phyloP scores from a whole-genome alignment of 768 basidiomycete genomes.

The Postia placenta region DNA sequence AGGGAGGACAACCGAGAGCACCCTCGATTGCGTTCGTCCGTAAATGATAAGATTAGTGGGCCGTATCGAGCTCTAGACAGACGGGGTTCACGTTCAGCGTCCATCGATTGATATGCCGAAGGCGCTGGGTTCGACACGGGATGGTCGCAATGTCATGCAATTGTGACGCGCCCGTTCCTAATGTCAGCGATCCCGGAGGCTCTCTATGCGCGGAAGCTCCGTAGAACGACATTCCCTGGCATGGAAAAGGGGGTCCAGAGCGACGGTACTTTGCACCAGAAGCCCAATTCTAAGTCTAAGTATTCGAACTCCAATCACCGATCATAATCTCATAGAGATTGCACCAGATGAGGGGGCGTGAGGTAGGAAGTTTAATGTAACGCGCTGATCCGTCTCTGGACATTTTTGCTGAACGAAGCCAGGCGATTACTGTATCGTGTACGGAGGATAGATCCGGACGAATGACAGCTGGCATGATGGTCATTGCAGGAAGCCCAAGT shows the following conservation, averaged over 20 bases:
- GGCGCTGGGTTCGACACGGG: too few species aligned
- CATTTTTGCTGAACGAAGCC: too few species aligned
- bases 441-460: not conserved
- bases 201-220: not conserved
- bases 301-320: constrained; percentile 14
- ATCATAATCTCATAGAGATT: constrained; percentile 19
- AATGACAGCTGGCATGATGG: too few species aligned
- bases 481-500: too few species aligned
- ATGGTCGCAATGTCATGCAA: too few species aligned
- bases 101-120: not conserved
- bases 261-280: constrained; percentile 10
- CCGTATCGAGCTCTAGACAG: not conserved
- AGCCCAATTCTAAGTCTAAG: constrained; percentile 7
- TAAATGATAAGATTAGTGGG: not conserved
- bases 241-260: constrained; percentile 4
- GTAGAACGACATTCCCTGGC: not conserved
- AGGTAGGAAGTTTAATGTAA: constrained; percentile 3
- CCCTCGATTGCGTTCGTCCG: not conserved
- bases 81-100: not conserved
- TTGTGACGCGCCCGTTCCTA: too few species aligned
- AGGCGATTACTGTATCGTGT: too few species aligned
- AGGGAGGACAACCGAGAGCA: not conserved
- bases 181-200: too few species aligned
- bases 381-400: constrained; percentile 1
- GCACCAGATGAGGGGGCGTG: constrained; percentile 3